Evolutionary conservation across 805 yeast genomes (phyloP).

Genomic region (Candida ulmi): DNA sequence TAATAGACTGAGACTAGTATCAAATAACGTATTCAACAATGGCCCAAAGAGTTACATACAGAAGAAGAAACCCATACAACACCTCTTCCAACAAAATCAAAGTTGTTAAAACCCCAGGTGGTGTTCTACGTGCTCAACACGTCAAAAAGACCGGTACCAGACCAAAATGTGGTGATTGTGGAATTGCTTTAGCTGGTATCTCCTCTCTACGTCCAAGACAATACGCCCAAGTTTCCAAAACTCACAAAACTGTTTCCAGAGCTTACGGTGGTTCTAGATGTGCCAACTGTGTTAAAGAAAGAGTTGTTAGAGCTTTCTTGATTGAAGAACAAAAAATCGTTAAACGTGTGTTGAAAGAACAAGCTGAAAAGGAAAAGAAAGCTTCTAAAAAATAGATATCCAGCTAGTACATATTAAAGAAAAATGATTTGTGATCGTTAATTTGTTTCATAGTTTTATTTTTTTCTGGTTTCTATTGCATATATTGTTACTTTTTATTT

Average conservation of each 20-base stretch:
- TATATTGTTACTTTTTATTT: background rate
- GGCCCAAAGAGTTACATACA: slow-evolving; percentile 99
- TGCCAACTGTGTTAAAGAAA: slow-evolving; percentile 98
- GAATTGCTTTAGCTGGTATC: slow-evolving; percentile 76
- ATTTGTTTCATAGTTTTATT: no score
- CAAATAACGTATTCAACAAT: slow-evolving; percentile 38
- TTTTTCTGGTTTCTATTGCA: background rate
- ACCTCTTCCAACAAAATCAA: slow-evolving; percentile 99
- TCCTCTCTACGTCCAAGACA: slow-evolving; percentile 97
- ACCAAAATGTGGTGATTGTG: slow-evolving; percentile 83
- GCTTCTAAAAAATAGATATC: slow-evolving; percentile 20
- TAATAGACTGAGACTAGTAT: no score
- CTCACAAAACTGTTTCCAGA: slow-evolving; percentile 98
- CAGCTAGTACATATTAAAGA: no score
- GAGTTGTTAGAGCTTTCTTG: slow-evolving; percentile 99
- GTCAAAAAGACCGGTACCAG: slow-evolving; percentile 81
- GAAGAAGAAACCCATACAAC: slow-evolving; percentile 99
- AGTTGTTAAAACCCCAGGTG: slow-evolving; percentile 99
- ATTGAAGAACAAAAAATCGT: slow-evolving; percentile 99
- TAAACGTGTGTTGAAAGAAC: slow-evolving; percentile 98
- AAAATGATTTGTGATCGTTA: no score
- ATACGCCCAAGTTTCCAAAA: slow-evolving; percentile 91
- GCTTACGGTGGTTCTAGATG: slow-evolving; percentile 99
- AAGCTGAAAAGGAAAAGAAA: slow-evolving; percentile 81
- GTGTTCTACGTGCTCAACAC: slow-evolving; percentile 97